Evolutionary conservation across 2,329 filamentous ascomycete species (phyloP).

Genomic region (Fusarium hostae): DNA sequence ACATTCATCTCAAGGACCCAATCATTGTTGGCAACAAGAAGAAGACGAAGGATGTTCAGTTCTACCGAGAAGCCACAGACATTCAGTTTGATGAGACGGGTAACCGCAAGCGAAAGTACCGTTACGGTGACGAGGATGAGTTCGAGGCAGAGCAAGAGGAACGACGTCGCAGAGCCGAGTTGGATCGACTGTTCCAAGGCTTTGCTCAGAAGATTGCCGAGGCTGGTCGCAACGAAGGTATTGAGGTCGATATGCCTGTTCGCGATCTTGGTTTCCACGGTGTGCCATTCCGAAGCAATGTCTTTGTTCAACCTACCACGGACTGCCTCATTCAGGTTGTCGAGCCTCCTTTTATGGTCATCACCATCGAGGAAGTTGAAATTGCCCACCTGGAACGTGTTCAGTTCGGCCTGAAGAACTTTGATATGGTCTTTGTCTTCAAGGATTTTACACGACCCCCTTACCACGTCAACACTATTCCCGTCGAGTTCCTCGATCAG

Average conservation of each 20-base stretch:
- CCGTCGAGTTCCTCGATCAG: slow-evolving; percentile 90
- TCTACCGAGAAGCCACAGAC: slow-evolving; percentile 96
- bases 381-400: slow-evolving; percentile 96
- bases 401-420: slow-evolving; percentile 97
- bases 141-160: slow-evolving; percentile 99
- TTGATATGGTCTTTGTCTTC: slow-evolving; percentile 98
- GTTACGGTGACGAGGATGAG: slow-evolving; percentile 97
- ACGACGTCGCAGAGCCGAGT: slow-evolving; percentile 85
- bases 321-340: slow-evolving; percentile 97
- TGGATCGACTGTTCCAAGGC: slow-evolving; percentile 94
- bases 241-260: slow-evolving; percentile 96
- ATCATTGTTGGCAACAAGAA: slow-evolving; percentile 98
- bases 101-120: slow-evolving; percentile 96
- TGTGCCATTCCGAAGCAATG: slow-evolving; percentile 94
- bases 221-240: slow-evolving; percentile 87
- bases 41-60: slow-evolving; percentile 99
- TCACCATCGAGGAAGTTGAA: slow-evolving; percentile 96
- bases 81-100: slow-evolving; percentile 99
- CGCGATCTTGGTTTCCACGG: slow-evolving; percentile 96
- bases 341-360: slow-evolving; percentile 94
- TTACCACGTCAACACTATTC: slow-evolving; percentile 97
- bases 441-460: slow-evolving; percentile 95
- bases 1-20: slow-evolving; percentile 96
- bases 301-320: slow-evolving; percentile 94
- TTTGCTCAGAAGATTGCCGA: slow-evolving; percentile 99